These are phyloP conservation scores for Colletotrichum musae DNA, from an alignment of 2,329 filamentous ascomycete species.

Conservation along the genomic window DNA sequence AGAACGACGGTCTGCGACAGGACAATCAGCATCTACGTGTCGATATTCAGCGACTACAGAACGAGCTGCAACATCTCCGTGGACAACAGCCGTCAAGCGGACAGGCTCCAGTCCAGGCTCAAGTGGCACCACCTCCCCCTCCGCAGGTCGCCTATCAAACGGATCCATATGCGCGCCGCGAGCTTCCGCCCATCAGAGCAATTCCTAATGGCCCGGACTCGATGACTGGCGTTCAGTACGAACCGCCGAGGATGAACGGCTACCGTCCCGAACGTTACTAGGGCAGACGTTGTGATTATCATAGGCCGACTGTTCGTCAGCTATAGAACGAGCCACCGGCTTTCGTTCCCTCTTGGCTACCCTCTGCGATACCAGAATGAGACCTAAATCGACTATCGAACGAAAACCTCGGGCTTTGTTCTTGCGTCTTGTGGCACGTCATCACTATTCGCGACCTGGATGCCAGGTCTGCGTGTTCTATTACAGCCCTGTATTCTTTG, in stretches of 20 bases:
- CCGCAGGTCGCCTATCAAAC: constrained; percentile 46
- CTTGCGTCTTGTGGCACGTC: neutral
- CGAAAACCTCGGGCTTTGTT: too few species aligned
- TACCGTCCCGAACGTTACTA: constrained; percentile 60
- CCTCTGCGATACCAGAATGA: too few species aligned
- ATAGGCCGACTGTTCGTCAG: too few species aligned
- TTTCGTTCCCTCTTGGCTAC: too few species aligned
- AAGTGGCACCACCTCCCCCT: constrained; percentile 43
- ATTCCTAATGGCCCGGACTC: constrained; percentile 66
- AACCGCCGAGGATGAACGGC: constrained; percentile 62
- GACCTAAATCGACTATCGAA: too few species aligned
- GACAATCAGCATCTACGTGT: constrained; percentile 63
- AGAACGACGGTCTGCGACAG: constrained; percentile 64
- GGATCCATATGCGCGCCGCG: constrained; percentile 57
- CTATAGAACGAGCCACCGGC: too few species aligned
- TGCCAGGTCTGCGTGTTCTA: constrained; percentile 33
- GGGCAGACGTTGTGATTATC: neutral
- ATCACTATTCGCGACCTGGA: constrained; percentile 3
- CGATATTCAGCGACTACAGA: constrained; percentile 64
- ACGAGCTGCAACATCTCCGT: constrained; percentile 48
- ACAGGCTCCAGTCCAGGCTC: constrained; percentile 27
- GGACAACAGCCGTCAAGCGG: constrained; percentile 46
- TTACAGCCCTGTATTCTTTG: constrained; percentile 34
- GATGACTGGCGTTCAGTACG: constrained; percentile 78
- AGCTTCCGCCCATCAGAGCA: constrained; percentile 69